A percentile compares a stretch with the other conserved stretches of the same genome.
phyloP scores from a whole-genome alignment of 345 rosid genomes.

The Eutrema japonicum region DNA sequence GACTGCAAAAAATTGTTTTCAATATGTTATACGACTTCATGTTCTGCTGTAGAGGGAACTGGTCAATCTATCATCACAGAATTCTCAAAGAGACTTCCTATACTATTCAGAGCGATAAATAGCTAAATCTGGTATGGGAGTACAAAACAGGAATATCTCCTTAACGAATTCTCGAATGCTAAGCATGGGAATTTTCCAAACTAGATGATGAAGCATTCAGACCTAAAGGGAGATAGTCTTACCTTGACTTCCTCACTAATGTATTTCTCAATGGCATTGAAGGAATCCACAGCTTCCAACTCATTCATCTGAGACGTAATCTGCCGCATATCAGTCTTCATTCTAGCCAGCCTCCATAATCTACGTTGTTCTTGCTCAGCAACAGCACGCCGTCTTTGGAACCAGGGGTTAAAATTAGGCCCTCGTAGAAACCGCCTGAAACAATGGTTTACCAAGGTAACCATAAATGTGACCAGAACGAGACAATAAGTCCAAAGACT shows the following conservation, averaged over 20 bases:
- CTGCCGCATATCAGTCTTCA: conserved; percentile 68
- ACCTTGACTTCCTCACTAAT: conserved; percentile 75
- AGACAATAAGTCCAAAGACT: conserved; percentile 19
- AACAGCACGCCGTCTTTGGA: conserved; percentile 74
- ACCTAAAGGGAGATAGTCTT: conserved; percentile 26
- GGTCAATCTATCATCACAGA: background rate
- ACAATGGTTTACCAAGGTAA: conserved; percentile 27
- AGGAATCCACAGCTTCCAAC: conserved; percentile 88
- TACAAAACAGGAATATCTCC: background rate
- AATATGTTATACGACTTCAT: background rate
- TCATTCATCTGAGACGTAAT: conserved; percentile 77
- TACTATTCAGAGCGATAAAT: background rate
- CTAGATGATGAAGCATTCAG: conserved; percentile 22
- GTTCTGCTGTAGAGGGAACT: conserved; percentile 15
- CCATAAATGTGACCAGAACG: conserved; percentile 4
- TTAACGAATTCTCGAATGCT: background rate
- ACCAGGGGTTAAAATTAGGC: conserved; percentile 96
- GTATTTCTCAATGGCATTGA: conserved; percentile 85
- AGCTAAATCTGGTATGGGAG: background rate
- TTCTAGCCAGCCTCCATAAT: conserved; percentile 87
- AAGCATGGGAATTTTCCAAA: conserved; percentile 1
- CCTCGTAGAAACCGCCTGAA: conserved; percentile 89
- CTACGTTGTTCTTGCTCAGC: conserved; percentile 88
- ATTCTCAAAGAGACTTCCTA: background rate
- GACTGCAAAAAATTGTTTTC: conserved; percentile 45